These are phyloP conservation scores for Chloris gayana DNA, from an alignment of 176 grass and related monocot species.

Conservation along the genomic window DNA sequence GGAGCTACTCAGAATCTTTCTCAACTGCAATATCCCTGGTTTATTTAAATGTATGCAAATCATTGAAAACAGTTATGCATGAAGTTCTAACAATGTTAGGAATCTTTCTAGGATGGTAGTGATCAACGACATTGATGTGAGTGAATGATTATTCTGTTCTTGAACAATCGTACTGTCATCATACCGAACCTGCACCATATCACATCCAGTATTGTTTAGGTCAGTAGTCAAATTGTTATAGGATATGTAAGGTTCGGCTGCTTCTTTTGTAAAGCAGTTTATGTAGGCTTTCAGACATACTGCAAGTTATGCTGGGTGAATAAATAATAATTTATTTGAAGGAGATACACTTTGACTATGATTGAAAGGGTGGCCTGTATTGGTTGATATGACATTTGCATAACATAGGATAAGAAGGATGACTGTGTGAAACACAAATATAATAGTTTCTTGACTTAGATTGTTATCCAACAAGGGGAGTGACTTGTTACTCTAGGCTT, in stretches of 20 bases:
- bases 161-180: constrained; percentile 38
- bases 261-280: constrained; percentile 38
- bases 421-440: constrained; percentile 30
- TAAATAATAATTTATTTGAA: constrained; percentile 48
- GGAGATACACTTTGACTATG: constrained; percentile 28
- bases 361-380: constrained; percentile 35
- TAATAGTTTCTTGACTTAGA: constrained; percentile 29
- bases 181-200: constrained; percentile 30
- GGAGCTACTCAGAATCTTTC: constrained; percentile 11
- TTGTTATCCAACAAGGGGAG: constrained; percentile 35
- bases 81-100: constrained; percentile 1
- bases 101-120: constrained; percentile 28
- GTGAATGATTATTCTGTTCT: constrained; percentile 39
- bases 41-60: constrained; percentile 12
- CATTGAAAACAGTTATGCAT: constrained; percentile 18
- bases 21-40: neutral
- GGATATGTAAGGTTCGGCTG: constrained; percentile 33
- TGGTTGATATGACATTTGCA: constrained; percentile 37
- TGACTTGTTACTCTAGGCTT: constrained; percentile 30
- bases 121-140: constrained; percentile 36
- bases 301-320: constrained; percentile 42
- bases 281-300: constrained; percentile 37
- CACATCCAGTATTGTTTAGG: constrained; percentile 39
- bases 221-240: constrained; percentile 36
- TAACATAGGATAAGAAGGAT: constrained; percentile 39